Base-by-base conservation (phyloP, 2,329 filamentous ascomycete genomes). In the Fusarium pseudograminearum region DNA sequence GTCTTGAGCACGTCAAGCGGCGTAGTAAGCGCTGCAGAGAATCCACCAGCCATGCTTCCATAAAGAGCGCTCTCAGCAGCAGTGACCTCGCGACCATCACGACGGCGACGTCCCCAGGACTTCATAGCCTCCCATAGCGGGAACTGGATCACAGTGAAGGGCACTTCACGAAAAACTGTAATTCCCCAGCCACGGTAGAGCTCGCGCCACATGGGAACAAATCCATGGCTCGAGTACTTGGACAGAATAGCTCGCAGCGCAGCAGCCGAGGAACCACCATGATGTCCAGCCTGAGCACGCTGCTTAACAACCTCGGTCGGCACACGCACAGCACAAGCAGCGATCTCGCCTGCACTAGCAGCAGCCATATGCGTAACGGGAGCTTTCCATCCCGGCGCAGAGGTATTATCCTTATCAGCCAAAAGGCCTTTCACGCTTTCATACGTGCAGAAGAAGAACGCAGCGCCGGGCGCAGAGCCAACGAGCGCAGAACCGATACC, bases 281-380 rank as follows among this genome's bases (percentile, higher is more conserved):
- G 91, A 75, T 94, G 90, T 8, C 90, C 89, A 0, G 96, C 96
- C 81, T 99, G 96, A 20, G 96, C 94, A 62, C 97, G 87, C 85
- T 98, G 96, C 86, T 99, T 99, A 75, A 99, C 88, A 7, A 99
- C 96, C 79, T 99, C 96, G 1, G 94, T 98, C 11, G 96, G 96
- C 22, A 99, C 96, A 57, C 96, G 86, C 9, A 99, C 90, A 2
- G 94, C 90, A 80, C 96, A 99, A 1, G 96, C 97, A 5, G 95
- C 93, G 3, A 98, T 85, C 81, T 99, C 96, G 55, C 96, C 97
- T 46, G 94, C 77, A 45, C 89, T 92, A 2, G 94, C 96, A 2
- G 96, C 94, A 2, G 91, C 77, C 89, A 98, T 98, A 81, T 98
- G 94, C 38, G 86, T 83, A 38, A 86, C 66, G 22, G 80, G 78